Evolutionary conservation across 192 early-diverging fungal genomes (phyloP).

Genomic region (Glomus cerebriforme): DNA sequence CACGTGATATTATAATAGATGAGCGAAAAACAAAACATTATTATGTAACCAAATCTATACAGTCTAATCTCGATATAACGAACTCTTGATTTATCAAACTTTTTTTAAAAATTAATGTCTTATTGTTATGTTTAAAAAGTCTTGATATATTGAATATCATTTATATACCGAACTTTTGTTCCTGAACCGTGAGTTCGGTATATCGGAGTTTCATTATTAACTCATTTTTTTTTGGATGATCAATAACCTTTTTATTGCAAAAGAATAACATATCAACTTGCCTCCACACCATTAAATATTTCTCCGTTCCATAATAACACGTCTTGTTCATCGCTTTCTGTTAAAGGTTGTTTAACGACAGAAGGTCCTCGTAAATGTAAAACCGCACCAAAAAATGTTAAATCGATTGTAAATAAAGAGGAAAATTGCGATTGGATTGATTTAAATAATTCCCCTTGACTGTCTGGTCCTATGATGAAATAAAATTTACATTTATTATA

Average conservation of each 20-base stretch:
- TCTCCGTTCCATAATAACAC: constrained; percentile 89
- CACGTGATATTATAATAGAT: too few species aligned
- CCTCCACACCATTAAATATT: constrained; percentile 76
- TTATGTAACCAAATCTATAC: too few species aligned
- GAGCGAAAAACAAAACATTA: too few species aligned
- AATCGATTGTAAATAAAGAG: background rate
- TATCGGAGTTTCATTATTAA: background rate
- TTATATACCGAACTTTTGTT: too few species aligned
- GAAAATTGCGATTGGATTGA: background rate
- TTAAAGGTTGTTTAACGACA: constrained; percentile 60
- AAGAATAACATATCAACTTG: constrained; percentile 38
- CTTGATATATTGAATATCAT: too few species aligned
- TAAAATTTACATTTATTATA: background rate
- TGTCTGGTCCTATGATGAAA: constrained; percentile 52
- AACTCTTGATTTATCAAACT: too few species aligned
- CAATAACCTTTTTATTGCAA: background rate
- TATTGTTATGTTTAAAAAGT: too few species aligned
- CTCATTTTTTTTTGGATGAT: background rate
- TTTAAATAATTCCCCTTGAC: constrained; percentile 34
- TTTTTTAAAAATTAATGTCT: too few species aligned
- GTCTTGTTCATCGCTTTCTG: constrained; percentile 45
- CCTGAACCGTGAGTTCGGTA: too few species aligned
- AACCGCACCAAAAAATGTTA: constrained; percentile 59
- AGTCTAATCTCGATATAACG: too few species aligned
- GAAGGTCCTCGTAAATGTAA: constrained; percentile 69